Conservation (phyloP, 768 basidiomycete genomes). For the Boletellus ananiceps region DNA sequence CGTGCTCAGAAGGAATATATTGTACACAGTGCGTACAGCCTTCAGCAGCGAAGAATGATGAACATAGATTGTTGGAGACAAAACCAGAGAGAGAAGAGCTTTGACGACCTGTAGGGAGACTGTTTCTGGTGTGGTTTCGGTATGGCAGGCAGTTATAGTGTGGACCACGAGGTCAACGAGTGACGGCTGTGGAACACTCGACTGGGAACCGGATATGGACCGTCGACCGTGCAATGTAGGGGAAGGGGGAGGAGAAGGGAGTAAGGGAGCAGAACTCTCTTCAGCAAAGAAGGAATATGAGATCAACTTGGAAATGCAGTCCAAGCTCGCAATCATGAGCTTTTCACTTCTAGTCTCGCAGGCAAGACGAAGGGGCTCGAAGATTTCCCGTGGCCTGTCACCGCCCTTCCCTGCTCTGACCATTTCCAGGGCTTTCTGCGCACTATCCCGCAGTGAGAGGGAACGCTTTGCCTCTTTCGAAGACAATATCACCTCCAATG, state of each 20-base stretch:
- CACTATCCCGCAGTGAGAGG: slow-evolving; percentile 73
- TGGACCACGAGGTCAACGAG: slow-evolving; percentile 92
- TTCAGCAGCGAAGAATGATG: slow-evolving; percentile 96
- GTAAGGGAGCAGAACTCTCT: slow-evolving; percentile 36
- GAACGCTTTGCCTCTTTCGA: slow-evolving; percentile 89
- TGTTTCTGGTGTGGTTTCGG: slow-evolving; percentile 80
- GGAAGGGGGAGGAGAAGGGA: slow-evolving; percentile 76
- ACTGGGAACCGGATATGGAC: slow-evolving; percentile 43
- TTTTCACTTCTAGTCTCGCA: slow-evolving; percentile 94
- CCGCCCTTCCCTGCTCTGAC: slow-evolving; percentile 71
- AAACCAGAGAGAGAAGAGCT: slow-evolving; percentile 81
- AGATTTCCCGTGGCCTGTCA: slow-evolving; percentile 79
- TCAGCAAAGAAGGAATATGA: slow-evolving; percentile 97
- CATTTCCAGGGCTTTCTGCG: slow-evolving; percentile 77
- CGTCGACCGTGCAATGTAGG: slow-evolving; percentile 46
- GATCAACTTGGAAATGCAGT: slow-evolving; percentile 96
- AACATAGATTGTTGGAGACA: slow-evolving; percentile 82
- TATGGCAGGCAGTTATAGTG: slow-evolving; percentile 90
- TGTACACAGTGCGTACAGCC: slow-evolving; percentile 96
- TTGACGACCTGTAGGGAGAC: slow-evolving; percentile 97
- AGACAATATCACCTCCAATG: slow-evolving; percentile 78
- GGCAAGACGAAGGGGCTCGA: slow-evolving; percentile 92
- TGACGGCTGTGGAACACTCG: slow-evolving; percentile 56
- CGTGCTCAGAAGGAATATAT: slow-evolving; percentile 88
- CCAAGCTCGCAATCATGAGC: slow-evolving; percentile 93